A percentile compares a stretch with the other conserved stretches of the same genome.
These are phyloP conservation scores for Volvox reticuliferus DNA, from an alignment of 139 green algal genomes.

Conservation along the genomic window DNA sequence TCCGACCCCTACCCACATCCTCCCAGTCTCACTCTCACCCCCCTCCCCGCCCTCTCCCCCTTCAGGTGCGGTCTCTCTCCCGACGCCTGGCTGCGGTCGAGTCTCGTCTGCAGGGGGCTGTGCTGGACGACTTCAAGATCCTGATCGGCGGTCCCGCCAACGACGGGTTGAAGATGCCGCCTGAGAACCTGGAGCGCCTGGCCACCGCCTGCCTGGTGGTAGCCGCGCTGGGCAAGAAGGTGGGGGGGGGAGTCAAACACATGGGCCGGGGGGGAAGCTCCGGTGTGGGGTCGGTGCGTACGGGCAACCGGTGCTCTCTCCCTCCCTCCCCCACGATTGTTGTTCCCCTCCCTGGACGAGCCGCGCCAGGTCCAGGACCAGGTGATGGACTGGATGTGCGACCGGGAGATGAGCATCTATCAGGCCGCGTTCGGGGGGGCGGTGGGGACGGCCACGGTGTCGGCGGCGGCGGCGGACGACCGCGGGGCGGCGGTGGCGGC, in stretches of 20 bases:
- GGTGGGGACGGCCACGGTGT: constrained; percentile 37
- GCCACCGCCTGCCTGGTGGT: constrained; percentile 92
- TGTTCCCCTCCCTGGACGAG: no score
- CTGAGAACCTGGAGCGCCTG: constrained; percentile 87
- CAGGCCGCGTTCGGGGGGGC: constrained; percentile 82
- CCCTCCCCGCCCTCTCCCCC: background rate
- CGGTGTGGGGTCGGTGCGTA: no score
- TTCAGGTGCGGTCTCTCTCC: constrained; percentile 79
- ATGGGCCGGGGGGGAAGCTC: background rate
- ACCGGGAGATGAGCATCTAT: constrained; percentile 93
- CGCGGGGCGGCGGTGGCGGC: constrained; percentile 34
- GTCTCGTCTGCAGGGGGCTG: constrained; percentile 42
- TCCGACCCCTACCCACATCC: no score
- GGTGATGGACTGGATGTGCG: constrained; percentile 90
- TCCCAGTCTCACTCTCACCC: no score
- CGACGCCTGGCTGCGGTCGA: constrained; percentile 67
- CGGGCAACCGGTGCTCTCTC: no score
- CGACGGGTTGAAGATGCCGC: constrained; percentile 48
- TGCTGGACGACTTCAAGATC: constrained; percentile 78
- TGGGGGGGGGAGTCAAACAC: constrained; percentile 24
- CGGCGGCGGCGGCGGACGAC: constrained; percentile 62
- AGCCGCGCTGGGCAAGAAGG: constrained; percentile 89
- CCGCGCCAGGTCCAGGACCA: constrained; percentile 87
- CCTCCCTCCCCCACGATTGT: no score
- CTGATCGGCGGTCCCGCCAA: constrained; percentile 72